A percentile compares a stretch with the other conserved stretches of the same genome.
Conservation (phyloP, 257 asterid genomes). For the Anisodus acutangulus region DNA sequence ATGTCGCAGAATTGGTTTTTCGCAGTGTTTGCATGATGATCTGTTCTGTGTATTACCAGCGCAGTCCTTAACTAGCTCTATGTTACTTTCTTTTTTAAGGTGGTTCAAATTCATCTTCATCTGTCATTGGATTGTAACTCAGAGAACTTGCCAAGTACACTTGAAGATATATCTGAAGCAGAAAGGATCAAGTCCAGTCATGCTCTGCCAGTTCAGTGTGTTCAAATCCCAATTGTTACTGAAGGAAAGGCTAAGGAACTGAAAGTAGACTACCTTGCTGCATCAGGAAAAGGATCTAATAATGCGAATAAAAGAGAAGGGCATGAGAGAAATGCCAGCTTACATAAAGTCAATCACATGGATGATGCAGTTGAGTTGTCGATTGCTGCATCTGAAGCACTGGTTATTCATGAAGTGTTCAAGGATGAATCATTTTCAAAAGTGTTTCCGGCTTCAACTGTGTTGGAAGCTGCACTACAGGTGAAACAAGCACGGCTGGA, state of each 20-base stretch:
- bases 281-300: slow-evolving; percentile 39
- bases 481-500: slow-evolving; percentile 75
- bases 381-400: slow-evolving; percentile 86
- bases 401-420: slow-evolving; percentile 66
- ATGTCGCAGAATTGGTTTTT: not conserved
- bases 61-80: slow-evolving; percentile 12
- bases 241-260: slow-evolving; percentile 39
- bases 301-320: slow-evolving; percentile 36
- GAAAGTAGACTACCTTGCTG: slow-evolving; percentile 28
- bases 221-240: slow-evolving; percentile 41
- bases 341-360: slow-evolving; percentile 44
- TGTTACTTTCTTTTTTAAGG: slow-evolving; percentile 51
- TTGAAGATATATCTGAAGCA: slow-evolving; percentile 41
- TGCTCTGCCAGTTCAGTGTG: slow-evolving; percentile 37
- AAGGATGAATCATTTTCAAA: slow-evolving; percentile 43
- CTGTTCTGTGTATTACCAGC: not conserved
- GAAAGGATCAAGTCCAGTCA: slow-evolving; percentile 34
- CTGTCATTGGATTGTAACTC: slow-evolving; percentile 56
- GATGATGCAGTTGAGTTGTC: slow-evolving; percentile 63
- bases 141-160: slow-evolving; percentile 38
- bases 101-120: slow-evolving; percentile 58
- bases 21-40: slow-evolving; percentile 1
- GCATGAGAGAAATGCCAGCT: slow-evolving; percentile 42
- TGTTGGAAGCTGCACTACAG: slow-evolving; percentile 80
- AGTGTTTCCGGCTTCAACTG: slow-evolving; percentile 57